Evolutionary conservation across 371 early-diverging fungal species (phyloP).

Genomic region (Mortierella sp.): DNA sequence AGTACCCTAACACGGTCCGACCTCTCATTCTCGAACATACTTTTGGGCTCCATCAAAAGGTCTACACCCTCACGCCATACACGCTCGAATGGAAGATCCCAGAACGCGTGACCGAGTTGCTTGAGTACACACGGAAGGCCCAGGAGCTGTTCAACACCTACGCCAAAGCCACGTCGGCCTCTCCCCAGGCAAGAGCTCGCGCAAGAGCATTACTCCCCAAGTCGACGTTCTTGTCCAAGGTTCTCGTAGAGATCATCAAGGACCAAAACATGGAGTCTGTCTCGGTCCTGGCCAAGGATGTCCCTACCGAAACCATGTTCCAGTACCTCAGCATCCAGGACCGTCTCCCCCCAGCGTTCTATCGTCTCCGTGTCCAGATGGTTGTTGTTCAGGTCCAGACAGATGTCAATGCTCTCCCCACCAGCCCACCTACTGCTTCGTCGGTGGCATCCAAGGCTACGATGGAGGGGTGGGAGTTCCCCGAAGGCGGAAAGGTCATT

Average conservation of each 20-base stretch:
- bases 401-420: background rate
- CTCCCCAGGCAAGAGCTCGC: background rate
- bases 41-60: constrained; percentile 46
- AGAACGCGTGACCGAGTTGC: constrained; percentile 24
- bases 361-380: constrained; percentile 52
- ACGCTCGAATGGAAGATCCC: constrained; percentile 49
- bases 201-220: constrained; percentile 1
- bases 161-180: background rate
- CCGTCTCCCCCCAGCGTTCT: constrained; percentile 35
- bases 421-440: background rate
- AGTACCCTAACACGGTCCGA: constrained; percentile 35
- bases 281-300: constrained; percentile 36
- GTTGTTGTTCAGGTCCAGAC: constrained; percentile 44
- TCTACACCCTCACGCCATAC: constrained; percentile 42
- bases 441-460: background rate
- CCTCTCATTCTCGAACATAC: constrained; percentile 45
- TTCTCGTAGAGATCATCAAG: constrained; percentile 49
- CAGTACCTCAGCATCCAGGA: constrained; percentile 47
- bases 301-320: constrained; percentile 54
- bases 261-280: constrained; percentile 45
- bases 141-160: background rate
- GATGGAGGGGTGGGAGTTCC: constrained; percentile 54
- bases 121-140: constrained; percentile 34
- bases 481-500: constrained; percentile 39
- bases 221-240: constrained; percentile 38